Base-by-base conservation (phyloP, 768 basidiomycete genomes). In the Plicaturopsis crispa region DNA sequence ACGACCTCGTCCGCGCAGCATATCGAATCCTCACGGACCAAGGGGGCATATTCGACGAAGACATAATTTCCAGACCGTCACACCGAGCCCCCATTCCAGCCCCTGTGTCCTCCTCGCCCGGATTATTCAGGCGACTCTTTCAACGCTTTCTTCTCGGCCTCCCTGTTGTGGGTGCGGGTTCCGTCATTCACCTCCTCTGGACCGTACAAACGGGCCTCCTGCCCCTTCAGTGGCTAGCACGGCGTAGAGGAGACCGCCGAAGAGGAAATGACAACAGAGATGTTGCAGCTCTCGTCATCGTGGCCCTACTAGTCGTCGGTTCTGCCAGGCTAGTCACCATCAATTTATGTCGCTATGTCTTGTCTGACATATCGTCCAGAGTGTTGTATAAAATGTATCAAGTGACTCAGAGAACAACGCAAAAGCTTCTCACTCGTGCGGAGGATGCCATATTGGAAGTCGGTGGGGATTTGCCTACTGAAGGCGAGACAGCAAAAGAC, bases 371-470 rank as follows among this genome's bases (percentile, higher is more conserved):
- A 36, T 39, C 31, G 26, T 41, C 16, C 43, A 89, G 86, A 49
- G 82, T 86, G 8, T 50, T 89, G 21, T 73, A 70, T 50, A 71
- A 81, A 45, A 80, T 88, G 3, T 89, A 86, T 54, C 58, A 64
- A 39, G 51, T 80, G 22, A 87, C 83, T 2, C 69, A 82, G 51
- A 62, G 52, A 24, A 50, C 72, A 22, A 72, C 80, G 1, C 76
- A 80, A 50, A 68, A 75, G 17, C 38, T 82, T 16, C 63, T 89
- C 23, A 63, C 76, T 6, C 74, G 80, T 22, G 85, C 85, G 4
- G 86, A 89, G 52, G 80, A 86, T 55, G 80, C 78, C 3, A 88
- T 89, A 42, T 62, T 89, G 24, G 86, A 89, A 57, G 86, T 88
- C 37, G 69, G 68, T 45, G 75, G 56, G 65, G 36, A 28, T 16